Conservation (phyloP, 331 rosid genomes). For the Prunus yedoensis region DNA sequence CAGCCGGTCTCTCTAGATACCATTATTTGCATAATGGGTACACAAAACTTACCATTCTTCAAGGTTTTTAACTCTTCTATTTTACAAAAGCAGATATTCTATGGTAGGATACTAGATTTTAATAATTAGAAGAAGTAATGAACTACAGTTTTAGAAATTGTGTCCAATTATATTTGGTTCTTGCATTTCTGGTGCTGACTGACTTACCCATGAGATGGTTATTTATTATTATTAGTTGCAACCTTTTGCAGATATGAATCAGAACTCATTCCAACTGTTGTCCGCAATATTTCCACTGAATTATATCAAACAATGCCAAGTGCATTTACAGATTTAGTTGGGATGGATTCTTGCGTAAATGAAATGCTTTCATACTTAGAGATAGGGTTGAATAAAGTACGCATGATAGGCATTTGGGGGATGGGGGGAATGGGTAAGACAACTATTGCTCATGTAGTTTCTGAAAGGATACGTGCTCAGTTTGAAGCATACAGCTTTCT, state of each 20-base stretch:
- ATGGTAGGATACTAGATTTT: too few relatives aligned
- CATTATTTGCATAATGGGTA: slow-evolving; percentile 1
- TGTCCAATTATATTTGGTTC: too few relatives aligned
- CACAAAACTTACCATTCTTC: background rate
- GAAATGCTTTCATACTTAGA: slow-evolving; percentile 12
- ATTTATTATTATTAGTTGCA: background rate
- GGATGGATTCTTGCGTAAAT: background rate
- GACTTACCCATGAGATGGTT: background rate
- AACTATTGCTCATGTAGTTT: slow-evolving; percentile 20
- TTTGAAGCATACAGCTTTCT: slow-evolving; percentile 16
- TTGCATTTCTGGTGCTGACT: background rate
- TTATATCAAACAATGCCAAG: background rate
- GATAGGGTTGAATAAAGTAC: background rate
- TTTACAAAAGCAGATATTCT: too few relatives aligned
- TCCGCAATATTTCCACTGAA: background rate
- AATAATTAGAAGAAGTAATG: too few relatives aligned
- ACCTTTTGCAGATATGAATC: slow-evolving; percentile 1
- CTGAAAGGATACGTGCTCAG: background rate
- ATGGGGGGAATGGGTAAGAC: slow-evolving; percentile 30
- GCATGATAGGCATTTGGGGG: slow-evolving; percentile 27
- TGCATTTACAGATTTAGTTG: background rate
- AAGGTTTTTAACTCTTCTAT: too few relatives aligned
- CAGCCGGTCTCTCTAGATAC: slow-evolving; percentile 17
- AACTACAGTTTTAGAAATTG: too few relatives aligned
- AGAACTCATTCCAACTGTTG: background rate